These are phyloP conservation scores for Tarenaya hassleriana DNA, from an alignment of 345 rosid species.

Conservation along the genomic window DNA sequence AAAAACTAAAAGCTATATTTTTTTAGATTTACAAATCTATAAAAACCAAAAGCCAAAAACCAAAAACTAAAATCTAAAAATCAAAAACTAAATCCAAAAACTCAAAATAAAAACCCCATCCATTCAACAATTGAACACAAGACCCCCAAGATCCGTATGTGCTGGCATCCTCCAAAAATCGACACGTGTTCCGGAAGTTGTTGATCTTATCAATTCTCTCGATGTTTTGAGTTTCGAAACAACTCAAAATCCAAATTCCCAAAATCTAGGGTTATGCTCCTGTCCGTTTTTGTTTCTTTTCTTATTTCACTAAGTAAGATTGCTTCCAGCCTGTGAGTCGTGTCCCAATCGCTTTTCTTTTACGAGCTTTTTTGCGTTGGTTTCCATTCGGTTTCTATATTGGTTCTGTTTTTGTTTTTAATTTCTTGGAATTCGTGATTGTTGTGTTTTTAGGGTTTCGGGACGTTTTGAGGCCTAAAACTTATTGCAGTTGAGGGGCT, in stretches of 20 bases:
- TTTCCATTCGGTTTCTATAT: background rate
- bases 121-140: too few relatives aligned
- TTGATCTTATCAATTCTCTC: slow-evolving; percentile 19
- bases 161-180: slow-evolving; percentile 10
- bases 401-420: background rate
- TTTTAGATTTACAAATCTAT: too few relatives aligned
- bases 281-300: slow-evolving; percentile 5
- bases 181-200: slow-evolving; percentile 23
- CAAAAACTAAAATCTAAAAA: too few relatives aligned
- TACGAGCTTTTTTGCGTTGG: slow-evolving; percentile 6
- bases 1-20: too few relatives aligned
- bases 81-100: too few relatives aligned
- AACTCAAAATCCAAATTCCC: slow-evolving; percentile 11
- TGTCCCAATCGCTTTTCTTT: slow-evolving; percentile 21
- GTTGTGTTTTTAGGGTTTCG: slow-evolving; percentile 7
- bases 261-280: slow-evolving; percentile 40
- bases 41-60: too few relatives aligned
- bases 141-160: slow-evolving; percentile 21
- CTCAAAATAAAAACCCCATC: too few relatives aligned
- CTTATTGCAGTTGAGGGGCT: background rate
- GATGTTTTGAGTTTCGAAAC: too few relatives aligned
- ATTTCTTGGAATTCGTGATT: slow-evolving; percentile 19
- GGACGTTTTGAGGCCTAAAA: slow-evolving; percentile 14
- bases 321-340: slow-evolving; percentile 28
- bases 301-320: too few relatives aligned